phyloP scores from a whole-genome alignment of 306 rosid species.

The Sicyos baderoa region DNA sequence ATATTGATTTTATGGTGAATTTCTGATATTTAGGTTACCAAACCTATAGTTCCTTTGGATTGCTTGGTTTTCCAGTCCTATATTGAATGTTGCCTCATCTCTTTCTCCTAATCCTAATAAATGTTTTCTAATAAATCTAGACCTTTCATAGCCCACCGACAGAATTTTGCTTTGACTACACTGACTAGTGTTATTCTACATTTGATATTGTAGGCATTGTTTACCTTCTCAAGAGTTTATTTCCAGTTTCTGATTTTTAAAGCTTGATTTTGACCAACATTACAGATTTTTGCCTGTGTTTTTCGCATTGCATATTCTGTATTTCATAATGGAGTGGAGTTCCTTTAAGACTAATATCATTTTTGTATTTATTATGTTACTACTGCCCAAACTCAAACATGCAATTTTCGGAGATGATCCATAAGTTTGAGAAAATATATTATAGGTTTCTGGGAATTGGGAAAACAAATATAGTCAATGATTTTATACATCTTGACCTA shows the following conservation, averaged over 20 bases:
- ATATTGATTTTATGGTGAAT: background rate
- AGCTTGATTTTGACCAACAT: background rate
- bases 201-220: background rate
- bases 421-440: background rate
- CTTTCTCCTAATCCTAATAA: background rate
- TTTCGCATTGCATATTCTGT: background rate
- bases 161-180: background rate
- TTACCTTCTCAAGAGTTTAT: background rate
- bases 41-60: background rate
- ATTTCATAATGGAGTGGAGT: background rate
- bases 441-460: background rate
- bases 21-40: background rate
- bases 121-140: background rate
- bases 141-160: background rate
- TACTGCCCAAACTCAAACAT: background rate
- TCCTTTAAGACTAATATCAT: background rate
- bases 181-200: background rate
- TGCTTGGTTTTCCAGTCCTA: background rate
- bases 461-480: background rate
- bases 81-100: background rate
- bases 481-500: background rate
- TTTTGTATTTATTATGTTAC: background rate
- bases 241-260: background rate
- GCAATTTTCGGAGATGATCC: background rate
- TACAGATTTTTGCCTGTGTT: background rate